These are phyloP conservation scores for Amphirosellinia nigrospora DNA, from an alignment of 495 filamentous ascomycete species.

Conservation along the genomic window DNA sequence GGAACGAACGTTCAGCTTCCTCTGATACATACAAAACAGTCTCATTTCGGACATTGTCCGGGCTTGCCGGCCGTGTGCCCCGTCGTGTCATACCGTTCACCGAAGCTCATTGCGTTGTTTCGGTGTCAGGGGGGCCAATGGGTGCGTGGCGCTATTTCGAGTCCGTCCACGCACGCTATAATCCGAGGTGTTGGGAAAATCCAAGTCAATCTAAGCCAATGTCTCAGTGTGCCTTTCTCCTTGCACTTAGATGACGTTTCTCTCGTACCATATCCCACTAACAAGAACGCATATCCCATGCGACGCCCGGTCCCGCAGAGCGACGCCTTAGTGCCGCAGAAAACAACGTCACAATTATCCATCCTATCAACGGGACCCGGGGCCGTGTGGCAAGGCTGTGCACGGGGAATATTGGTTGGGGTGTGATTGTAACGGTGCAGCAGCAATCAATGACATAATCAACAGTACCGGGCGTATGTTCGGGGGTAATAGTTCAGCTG, in stretches of 20 bases:
- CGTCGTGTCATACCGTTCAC: slow-evolving; percentile 2
- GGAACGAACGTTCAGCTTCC: not conserved
- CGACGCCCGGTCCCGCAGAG: not conserved
- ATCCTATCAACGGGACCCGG: not conserved
- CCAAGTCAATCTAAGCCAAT: slow-evolving; percentile 2
- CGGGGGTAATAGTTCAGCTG: not conserved
- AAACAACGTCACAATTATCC: not conserved
- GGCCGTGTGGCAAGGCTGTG: not conserved
- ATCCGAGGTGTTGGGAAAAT: slow-evolving; percentile 6
- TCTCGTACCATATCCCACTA: not conserved
- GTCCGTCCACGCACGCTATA: not conserved
- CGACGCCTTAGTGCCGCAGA: slow-evolving; percentile 4
- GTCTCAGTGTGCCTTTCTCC: not conserved
- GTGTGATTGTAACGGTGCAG: not conserved
- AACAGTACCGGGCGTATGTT: slow-evolving; percentile 1
- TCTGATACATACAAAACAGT: slow-evolving; percentile 1
- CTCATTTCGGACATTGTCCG: slow-evolving; percentile 2
- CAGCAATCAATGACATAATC: not conserved
- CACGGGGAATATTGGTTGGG: not conserved
- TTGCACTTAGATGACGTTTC: not conserved
- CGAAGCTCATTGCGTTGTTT: not conserved
- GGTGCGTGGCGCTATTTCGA: not conserved
- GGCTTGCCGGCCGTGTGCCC: not conserved
- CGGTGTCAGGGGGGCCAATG: slow-evolving; percentile 12
- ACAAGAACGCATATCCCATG: not conserved